phyloP scores from a whole-genome alignment of 2,329 filamentous ascomycete genomes.

The Ustulina deusta region DNA sequence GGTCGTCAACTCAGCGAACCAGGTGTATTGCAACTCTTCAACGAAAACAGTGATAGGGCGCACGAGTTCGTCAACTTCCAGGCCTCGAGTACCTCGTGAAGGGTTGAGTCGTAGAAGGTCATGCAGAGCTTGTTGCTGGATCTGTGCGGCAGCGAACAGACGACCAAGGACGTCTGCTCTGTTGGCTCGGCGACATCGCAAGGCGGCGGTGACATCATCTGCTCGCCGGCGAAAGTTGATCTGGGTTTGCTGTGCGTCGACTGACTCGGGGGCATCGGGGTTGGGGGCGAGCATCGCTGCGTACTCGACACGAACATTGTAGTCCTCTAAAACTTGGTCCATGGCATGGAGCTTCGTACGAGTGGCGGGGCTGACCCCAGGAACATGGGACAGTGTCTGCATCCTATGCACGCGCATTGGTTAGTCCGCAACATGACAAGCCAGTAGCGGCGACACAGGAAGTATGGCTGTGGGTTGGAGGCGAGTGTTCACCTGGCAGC shows the following conservation, averaged over 20 bases:
- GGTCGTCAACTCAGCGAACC: no score
- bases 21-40: no score
- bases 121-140: no score
- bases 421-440: background rate
- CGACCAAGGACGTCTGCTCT: no score
- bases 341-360: background rate
- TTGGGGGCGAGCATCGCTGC: no score
- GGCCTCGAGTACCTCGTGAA: no score
- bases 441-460: no score
- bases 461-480: background rate
- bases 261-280: background rate
- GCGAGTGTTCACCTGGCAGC: constrained; percentile 2
- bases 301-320: background rate
- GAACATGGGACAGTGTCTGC: background rate
- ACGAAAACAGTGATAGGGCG: no score
- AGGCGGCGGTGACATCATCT: background rate
- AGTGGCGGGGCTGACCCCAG: background rate
- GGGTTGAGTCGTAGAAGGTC: no score
- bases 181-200: no score
- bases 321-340: background rate
- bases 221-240: background rate
- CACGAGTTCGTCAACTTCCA: no score
- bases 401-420: background rate
- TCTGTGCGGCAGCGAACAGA: no score
- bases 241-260: background rate